phyloP scores from a whole-genome alignment of 495 filamentous ascomycete genomes.

The Penicillium paxilli region DNA sequence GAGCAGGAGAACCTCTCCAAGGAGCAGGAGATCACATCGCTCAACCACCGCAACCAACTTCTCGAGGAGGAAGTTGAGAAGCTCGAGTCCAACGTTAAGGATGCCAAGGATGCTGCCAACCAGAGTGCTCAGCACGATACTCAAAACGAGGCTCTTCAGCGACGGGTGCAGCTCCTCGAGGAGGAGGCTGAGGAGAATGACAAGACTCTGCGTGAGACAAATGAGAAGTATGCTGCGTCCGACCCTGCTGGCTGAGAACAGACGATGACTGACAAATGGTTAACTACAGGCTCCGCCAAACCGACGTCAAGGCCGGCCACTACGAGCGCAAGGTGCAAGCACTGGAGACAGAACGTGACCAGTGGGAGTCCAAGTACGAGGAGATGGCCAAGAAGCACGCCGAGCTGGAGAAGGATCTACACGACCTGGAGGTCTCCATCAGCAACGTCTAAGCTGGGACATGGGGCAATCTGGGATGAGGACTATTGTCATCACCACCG shows the following conservation, averaged over 20 bases:
- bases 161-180: conserved; percentile 91
- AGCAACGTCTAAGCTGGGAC: conserved; percentile 73
- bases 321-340: conserved; percentile 99
- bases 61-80: conserved; percentile 92
- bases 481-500: too few relatives aligned
- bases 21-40: conserved; percentile 96
- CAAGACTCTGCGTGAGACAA: conserved; percentile 90
- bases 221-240: conserved; percentile 98
- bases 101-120: conserved; percentile 75
- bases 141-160: conserved; percentile 85
- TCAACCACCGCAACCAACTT: conserved; percentile 85
- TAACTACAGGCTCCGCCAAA: conserved; percentile 80
- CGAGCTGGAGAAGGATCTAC: conserved; percentile 83
- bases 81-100: conserved; percentile 72
- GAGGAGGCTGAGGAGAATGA: conserved; percentile 97
- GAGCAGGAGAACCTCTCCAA: conserved; percentile 95
- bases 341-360: conserved; percentile 81
- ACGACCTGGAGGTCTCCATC: conserved; percentile 84
- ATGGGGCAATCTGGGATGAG: too few relatives aligned
- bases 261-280: too few relatives aligned
- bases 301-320: conserved; percentile 98
- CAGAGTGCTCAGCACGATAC: conserved; percentile 72
- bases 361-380: conserved; percentile 96
- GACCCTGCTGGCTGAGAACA: too few relatives aligned
- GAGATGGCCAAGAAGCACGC: conserved; percentile 89